A percentile compares a stretch with the other conserved stretches of the same genome.
Evolutionary conservation across 495 filamentous ascomycete genomes (phyloP).

Genomic region (Amphirosellinia nigrospora): DNA sequence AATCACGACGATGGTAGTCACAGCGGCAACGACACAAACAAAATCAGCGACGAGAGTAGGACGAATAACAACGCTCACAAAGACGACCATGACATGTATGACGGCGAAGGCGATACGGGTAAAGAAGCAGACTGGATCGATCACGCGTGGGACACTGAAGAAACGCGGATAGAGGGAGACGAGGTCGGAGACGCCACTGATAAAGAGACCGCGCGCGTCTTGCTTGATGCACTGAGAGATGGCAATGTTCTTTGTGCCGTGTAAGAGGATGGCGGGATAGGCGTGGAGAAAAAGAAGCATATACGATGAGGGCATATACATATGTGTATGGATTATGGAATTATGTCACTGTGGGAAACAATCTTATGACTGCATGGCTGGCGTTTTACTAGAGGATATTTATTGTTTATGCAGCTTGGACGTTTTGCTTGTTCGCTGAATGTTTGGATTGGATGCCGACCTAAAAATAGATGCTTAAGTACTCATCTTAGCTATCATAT

Average conservation of each 20-base stretch:
- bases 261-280: not conserved
- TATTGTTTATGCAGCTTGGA: too few species aligned
- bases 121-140: slow-evolving; percentile 39
- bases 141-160: slow-evolving; percentile 35
- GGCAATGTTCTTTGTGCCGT: slow-evolving; percentile 28
- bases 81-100: slow-evolving; percentile 25
- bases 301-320: not conserved
- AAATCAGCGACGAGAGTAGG: not conserved
- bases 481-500: not conserved
- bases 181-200: slow-evolving; percentile 23
- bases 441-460: not conserved
- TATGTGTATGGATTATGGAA: not conserved
- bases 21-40: not conserved
- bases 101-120: slow-evolving; percentile 15
- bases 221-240: slow-evolving; percentile 37
- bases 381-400: slow-evolving; percentile 5
- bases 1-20: not conserved
- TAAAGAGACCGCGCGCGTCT: slow-evolving; percentile 35
- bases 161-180: slow-evolving; percentile 19
- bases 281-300: not conserved
- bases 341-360: not conserved
- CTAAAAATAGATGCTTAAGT: not conserved
- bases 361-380: not conserved
- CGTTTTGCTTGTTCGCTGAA: not conserved
- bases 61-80: not conserved